Conservation (phyloP, 1,284 basidiomycete species). For the Austroboletus rostrupii region DNA sequence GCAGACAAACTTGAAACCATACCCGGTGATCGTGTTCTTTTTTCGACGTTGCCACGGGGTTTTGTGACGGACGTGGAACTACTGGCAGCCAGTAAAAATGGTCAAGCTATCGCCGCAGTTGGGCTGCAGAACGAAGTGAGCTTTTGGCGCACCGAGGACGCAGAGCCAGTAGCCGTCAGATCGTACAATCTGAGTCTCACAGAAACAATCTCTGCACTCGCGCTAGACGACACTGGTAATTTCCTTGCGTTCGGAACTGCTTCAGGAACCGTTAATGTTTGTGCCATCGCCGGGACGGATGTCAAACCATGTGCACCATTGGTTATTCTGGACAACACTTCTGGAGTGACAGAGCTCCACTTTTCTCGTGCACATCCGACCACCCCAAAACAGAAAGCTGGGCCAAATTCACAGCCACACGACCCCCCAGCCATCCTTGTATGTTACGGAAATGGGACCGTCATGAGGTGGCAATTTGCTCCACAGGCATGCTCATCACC, state of each 20-base stretch:
- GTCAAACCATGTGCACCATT: conserved; percentile 43
- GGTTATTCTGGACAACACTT: conserved; percentile 29
- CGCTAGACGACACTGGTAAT: conserved; percentile 52
- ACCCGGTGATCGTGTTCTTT: conserved; percentile 49
- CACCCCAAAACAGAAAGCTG: conserved; percentile 19
- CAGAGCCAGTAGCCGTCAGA: conserved; percentile 39
- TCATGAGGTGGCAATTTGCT: conserved; percentile 51
- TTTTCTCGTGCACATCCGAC: conserved; percentile 26
- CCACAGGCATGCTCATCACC: conserved; percentile 35
- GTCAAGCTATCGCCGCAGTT: conserved; percentile 62
- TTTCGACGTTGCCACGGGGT: conserved; percentile 70
- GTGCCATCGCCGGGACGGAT: conserved; percentile 43
- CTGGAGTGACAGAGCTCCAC: conserved; percentile 34
- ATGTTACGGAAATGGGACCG: conserved; percentile 56
- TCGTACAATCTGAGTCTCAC: conserved; percentile 36
- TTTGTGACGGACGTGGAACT: conserved; percentile 81
- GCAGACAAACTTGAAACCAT: conserved; percentile 33
- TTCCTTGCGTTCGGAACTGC: conserved; percentile 63
- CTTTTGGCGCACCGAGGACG: conserved; percentile 54
- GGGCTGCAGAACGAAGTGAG: conserved; percentile 75
- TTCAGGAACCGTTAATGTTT: conserved; percentile 57
- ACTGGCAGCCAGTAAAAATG: conserved; percentile 66
- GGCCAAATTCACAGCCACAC: conserved; percentile 31
- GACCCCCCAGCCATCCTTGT: conserved; percentile 41
- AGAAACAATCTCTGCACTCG: conserved; percentile 53